Conservation (phyloP, 768 basidiomycete genomes). For the Scleroderma bovista region DNA sequence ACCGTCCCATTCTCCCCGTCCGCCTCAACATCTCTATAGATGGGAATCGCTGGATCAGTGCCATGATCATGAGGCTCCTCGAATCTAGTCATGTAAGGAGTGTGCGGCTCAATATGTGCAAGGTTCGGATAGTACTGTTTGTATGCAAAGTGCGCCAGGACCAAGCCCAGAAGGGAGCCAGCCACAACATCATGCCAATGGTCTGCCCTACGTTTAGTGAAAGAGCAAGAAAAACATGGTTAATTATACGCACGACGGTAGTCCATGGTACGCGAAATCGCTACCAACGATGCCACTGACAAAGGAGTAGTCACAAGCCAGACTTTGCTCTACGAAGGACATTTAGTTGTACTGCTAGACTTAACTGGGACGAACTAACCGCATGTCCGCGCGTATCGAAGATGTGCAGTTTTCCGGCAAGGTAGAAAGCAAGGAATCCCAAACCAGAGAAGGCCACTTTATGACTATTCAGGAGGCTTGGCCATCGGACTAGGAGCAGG, state of each 20-base stretch:
- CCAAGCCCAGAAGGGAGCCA: conserved; percentile 70
- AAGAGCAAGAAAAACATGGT: not conserved
- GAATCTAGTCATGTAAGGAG: conserved; percentile 67
- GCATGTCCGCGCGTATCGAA: conserved; percentile 77
- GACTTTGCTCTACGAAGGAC: conserved; percentile 51
- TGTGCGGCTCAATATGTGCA: conserved; percentile 48
- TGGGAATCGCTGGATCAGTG: not conserved
- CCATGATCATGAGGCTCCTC: conserved; percentile 21
- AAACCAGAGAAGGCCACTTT: conserved; percentile 89
- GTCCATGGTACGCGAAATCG: conserved; percentile 89
- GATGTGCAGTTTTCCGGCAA: conserved; percentile 86
- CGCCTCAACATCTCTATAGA: conserved; percentile 9
- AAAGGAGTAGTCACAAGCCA: conserved; percentile 81
- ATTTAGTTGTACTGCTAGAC: conserved; percentile 6
- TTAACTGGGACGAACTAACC: conserved; percentile 33
- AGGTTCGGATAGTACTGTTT: conserved; percentile 77
- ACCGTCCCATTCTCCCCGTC: not conserved
- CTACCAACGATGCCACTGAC: conserved; percentile 64
- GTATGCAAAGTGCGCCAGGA: conserved; percentile 70
- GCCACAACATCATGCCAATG: conserved; percentile 90
- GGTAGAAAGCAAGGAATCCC: conserved; percentile 82
- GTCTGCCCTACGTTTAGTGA: conserved; percentile 39
- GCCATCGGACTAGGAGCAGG: not conserved
- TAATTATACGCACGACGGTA: conserved; percentile 59
- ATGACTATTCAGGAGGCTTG: not conserved